phyloP scores from a whole-genome alignment of 2,329 filamentous ascomycete genomes.

The Ceratocystis albifundus region DNA sequence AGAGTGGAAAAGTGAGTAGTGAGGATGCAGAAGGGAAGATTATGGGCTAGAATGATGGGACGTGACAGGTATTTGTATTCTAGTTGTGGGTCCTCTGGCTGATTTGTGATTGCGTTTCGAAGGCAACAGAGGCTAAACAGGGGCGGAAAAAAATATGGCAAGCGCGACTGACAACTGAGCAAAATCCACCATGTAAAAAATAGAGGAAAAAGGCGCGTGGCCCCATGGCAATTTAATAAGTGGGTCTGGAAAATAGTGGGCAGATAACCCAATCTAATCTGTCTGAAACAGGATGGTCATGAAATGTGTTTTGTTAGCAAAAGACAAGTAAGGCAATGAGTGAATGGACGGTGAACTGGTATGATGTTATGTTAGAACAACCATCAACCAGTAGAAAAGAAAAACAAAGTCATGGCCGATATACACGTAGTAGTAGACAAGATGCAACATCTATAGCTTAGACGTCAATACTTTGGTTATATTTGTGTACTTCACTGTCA shows the following conservation, averaged over 20 bases:
- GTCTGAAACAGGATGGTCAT: background rate
- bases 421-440: background rate
- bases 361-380: background rate
- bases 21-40: constrained; percentile 35
- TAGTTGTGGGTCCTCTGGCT: constrained; percentile 24
- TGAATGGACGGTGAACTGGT: background rate
- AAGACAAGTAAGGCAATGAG: background rate
- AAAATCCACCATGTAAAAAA: background rate
- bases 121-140: background rate
- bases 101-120: constrained; percentile 24
- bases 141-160: background rate
- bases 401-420: background rate
- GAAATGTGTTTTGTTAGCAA: background rate
- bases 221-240: background rate
- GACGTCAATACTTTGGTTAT: too few relatives aligned
- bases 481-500: too few relatives aligned
- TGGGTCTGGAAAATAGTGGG: background rate
- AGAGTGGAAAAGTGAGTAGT: constrained; percentile 26
- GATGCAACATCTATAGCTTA: too few relatives aligned
- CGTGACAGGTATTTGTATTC: constrained; percentile 28
- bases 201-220: constrained; percentile 15
- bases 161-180: background rate
- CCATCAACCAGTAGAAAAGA: background rate
- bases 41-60: constrained; percentile 10
- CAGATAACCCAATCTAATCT: background rate